Evolutionary conservation across 2,329 filamentous ascomycete genomes (phyloP), one percentile per base, ranked within the genome.

Genomic region (Septoria linicola): DNA sequence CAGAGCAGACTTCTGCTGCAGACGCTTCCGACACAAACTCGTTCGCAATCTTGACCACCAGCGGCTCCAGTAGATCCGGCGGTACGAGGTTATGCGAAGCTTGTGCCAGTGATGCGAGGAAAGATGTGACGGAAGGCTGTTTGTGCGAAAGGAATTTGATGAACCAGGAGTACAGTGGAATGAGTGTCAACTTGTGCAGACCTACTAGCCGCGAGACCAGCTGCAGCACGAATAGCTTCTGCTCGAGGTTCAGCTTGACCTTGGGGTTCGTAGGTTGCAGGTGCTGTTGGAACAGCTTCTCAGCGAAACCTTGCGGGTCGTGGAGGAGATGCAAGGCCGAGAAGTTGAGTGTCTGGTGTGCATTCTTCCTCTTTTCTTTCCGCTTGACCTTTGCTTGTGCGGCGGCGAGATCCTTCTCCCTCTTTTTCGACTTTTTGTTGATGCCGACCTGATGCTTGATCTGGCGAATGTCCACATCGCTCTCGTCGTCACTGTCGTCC

Each of bases 11-110:
- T 70, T 97, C 91, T 3, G 88, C 81, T 0, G 93, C 91, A 0
- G 91, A 84, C 1, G 89, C 93, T 73, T 99, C 93, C 0, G 90
- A 96, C 1, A 99, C 92, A 66, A 99, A 99, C 69, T 99, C 93
- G 66, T 97, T 96, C 25, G 93, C 92, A 63, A 99, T 97, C 74
- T 96, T 97, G 68, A 89, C 85, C 2, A 99, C 77, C 3, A 97
- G 74, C 0, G 93, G 92, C 68, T 97, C 91, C 8, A 99, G 77
- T 0, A 85, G 87, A 75, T 99, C 93, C 0, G 92, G 92, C 0
- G 93, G 93, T 0, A 99, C 91, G 31, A 96, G 79, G 58, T 85
- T 87, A 68, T 99, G 93, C 6, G 89, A 90, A 3, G 88, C 88
- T 73, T 97, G 93, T 0, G 93, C 93, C 49, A 97, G 79, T 8